These are phyloP conservation scores for Candida maris DNA, from an alignment of 805 yeast genomes.

Conservation along the genomic window DNA sequence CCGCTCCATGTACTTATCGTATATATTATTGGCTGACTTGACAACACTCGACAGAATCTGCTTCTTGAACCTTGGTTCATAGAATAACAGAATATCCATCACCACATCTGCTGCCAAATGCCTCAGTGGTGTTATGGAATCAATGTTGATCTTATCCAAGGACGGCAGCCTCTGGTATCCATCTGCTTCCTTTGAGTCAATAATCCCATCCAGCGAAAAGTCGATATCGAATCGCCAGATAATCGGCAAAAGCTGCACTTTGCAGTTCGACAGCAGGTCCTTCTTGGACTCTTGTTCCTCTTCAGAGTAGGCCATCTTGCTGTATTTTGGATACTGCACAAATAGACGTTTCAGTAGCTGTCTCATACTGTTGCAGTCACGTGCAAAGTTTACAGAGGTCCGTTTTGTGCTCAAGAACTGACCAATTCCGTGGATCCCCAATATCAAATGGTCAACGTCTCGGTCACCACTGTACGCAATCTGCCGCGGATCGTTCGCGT, in stretches of 20 bases:
- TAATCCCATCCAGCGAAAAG: conserved; percentile 47
- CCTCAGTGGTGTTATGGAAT: conserved; percentile 73
- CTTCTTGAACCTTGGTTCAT: conserved; percentile 63
- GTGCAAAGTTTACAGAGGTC: conserved; percentile 82
- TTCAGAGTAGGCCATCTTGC: conserved; percentile 34
- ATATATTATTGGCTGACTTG: conserved; percentile 59
- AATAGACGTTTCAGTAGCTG: conserved; percentile 49
- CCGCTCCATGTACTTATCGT: conserved; percentile 50
- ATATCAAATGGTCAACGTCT: conserved; percentile 53
- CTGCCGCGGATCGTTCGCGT: conserved; percentile 41
- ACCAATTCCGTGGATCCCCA: conserved; percentile 96
- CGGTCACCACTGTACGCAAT: conserved; percentile 38
- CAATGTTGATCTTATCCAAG: conserved; percentile 67
- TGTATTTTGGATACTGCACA: conserved; percentile 40
- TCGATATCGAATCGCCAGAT: conserved; percentile 84
- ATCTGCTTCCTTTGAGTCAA: conserved; percentile 34
- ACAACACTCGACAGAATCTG: conserved; percentile 63
- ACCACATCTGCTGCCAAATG: conserved; percentile 82
- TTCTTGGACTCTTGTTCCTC: conserved; percentile 22
- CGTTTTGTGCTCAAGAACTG: conserved; percentile 76
- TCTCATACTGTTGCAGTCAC: conserved; percentile 68
- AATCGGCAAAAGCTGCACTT: conserved; percentile 82
- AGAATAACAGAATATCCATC: conserved; percentile 75
- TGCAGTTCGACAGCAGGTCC: conserved; percentile 40
- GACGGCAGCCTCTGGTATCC: conserved; percentile 52